phyloP scores from a whole-genome alignment of 345 rosid species.

The Citrus glauca region DNA sequence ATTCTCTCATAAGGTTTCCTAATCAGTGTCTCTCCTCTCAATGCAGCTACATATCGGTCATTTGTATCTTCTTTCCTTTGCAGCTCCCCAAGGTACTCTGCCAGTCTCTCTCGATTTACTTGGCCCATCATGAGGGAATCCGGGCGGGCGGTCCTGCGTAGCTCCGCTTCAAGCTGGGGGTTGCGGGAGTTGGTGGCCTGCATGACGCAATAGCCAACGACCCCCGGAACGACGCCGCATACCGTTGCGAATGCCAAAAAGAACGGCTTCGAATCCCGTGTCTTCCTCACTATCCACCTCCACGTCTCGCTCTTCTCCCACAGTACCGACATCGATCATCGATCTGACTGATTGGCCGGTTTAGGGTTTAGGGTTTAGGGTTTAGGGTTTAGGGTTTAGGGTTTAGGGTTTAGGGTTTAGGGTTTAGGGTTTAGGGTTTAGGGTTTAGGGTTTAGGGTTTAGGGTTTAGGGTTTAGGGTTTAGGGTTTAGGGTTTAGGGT shows the following conservation, averaged over 20 bases:
- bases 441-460: no score
- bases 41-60: slow-evolving; percentile 86
- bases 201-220: slow-evolving; percentile 88
- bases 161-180: slow-evolving; percentile 78
- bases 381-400: no score
- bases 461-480: no score
- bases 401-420: no score
- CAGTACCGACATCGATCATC: slow-evolving; percentile 43
- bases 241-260: slow-evolving; percentile 82
- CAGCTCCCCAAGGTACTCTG: slow-evolving; percentile 86
- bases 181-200: slow-evolving; percentile 70
- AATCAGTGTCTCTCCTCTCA: slow-evolving; percentile 82
- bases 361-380: no score
- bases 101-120: slow-evolving; percentile 82
- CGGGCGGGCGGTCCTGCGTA: slow-evolving; percentile 74
- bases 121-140: slow-evolving; percentile 89
- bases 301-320: slow-evolving; percentile 72
- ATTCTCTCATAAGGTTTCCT: slow-evolving; percentile 81
- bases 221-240: slow-evolving; percentile 88
- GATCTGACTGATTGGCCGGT: no score
- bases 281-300: slow-evolving; percentile 78
- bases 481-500: no score
- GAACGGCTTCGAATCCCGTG: slow-evolving; percentile 82
- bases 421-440: no score
- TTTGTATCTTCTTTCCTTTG: slow-evolving; percentile 88